A percentile compares a stretch with the other conserved stretches of the same genome.
phyloP scores from a whole-genome alignment of 1,284 basidiomycete genomes.

The Singerocomus inundabilis region DNA sequence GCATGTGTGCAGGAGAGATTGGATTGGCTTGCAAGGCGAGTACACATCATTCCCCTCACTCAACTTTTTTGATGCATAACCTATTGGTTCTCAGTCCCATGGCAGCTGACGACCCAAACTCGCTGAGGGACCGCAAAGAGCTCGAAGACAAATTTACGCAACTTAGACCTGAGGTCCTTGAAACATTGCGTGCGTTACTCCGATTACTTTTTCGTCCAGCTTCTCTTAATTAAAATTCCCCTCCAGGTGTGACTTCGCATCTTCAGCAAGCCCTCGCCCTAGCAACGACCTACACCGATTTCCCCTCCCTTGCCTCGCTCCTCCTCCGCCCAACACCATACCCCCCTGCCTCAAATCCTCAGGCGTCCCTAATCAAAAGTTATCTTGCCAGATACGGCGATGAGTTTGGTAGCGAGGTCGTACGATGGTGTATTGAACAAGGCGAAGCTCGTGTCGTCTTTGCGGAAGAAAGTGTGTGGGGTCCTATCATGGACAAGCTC shows the following conservation, averaged over 20 bases:
- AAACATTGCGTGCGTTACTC: slow-evolving; percentile 64
- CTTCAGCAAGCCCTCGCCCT: slow-evolving; percentile 72
- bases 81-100: slow-evolving; percentile 35
- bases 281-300: slow-evolving; percentile 86
- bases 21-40: slow-evolving; percentile 65
- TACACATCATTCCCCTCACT: slow-evolving; percentile 1
- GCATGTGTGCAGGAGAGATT: slow-evolving; percentile 72
- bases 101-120: slow-evolving; percentile 44
- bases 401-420: slow-evolving; percentile 85
- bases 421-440: slow-evolving; percentile 83
- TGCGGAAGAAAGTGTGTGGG: slow-evolving; percentile 28
- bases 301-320: slow-evolving; percentile 76
- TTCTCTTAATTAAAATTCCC: neutral
- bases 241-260: slow-evolving; percentile 55
- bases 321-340: slow-evolving; percentile 70
- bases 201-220: neutral
- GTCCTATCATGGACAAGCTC: slow-evolving; percentile 69
- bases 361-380: slow-evolving; percentile 55
- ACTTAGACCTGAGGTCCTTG: slow-evolving; percentile 71
- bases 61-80: slow-evolving; percentile 5
- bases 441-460: slow-evolving; percentile 44
- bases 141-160: slow-evolving; percentile 65
- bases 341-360: slow-evolving; percentile 61
- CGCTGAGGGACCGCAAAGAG: slow-evolving; percentile 52
- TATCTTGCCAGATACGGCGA: slow-evolving; percentile 85